Percentiles rank a stretch among this genome's conserved stretches.
Evolutionary conservation across 768 basidiomycete genomes (phyloP).

Genomic region (Boletus huronensis): DNA sequence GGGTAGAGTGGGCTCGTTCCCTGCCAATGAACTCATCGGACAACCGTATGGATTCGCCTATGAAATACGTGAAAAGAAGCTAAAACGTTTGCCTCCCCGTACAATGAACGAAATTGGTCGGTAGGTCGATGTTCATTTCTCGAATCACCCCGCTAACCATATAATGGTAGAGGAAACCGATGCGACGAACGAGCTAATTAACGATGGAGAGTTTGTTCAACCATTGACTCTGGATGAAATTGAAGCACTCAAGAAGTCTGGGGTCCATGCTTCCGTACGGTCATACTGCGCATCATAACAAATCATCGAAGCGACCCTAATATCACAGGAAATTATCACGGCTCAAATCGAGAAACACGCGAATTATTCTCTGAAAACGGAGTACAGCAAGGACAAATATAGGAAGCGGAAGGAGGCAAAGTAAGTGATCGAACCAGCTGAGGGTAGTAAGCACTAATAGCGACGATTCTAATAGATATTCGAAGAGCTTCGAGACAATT

Average conservation of each 20-base stretch:
- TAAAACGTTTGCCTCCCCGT: conserved; percentile 58
- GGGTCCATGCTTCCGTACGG: conserved; percentile 70
- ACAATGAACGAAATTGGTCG: conserved; percentile 78
- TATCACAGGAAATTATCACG: conserved; percentile 85
- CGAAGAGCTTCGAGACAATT: conserved; percentile 81
- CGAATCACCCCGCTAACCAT: conserved; percentile 2
- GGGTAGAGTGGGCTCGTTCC: conserved; percentile 85
- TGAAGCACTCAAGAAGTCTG: conserved; percentile 74
- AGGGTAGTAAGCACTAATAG: background rate
- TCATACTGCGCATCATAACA: conserved; percentile 3
- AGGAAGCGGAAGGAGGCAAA: conserved; percentile 95
- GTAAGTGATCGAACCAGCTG: conserved; percentile 41
- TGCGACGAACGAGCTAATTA: conserved; percentile 95
- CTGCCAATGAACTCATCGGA: conserved; percentile 70
- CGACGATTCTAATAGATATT: conserved; percentile 54
- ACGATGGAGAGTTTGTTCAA: conserved; percentile 81
- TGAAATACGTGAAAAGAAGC: conserved; percentile 73
- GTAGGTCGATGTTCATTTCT: conserved; percentile 7
- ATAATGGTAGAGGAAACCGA: conserved; percentile 79
- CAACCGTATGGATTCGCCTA: conserved; percentile 87
- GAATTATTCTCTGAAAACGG: conserved; percentile 90
- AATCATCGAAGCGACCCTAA: conserved; percentile 10
- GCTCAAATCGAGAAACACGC: conserved; percentile 91
- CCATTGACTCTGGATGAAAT: conserved; percentile 84
- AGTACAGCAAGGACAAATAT: conserved; percentile 99